Evolutionary conservation across 1,139 yeast species (phyloP).

Genomic region (Casaregolazyma lundiana): DNA sequence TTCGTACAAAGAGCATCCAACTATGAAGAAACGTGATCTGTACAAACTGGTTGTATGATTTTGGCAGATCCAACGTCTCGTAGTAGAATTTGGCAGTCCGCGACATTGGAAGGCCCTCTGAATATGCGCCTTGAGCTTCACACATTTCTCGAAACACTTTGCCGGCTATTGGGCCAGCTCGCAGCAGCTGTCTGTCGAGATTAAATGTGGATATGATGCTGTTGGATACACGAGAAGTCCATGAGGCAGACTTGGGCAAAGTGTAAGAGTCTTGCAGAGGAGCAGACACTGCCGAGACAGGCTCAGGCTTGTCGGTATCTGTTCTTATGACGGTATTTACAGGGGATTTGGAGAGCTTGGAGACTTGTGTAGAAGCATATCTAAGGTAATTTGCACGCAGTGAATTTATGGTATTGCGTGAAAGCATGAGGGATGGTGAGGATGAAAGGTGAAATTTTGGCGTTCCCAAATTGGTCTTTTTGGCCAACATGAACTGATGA

Average conservation of each 20-base stretch:
- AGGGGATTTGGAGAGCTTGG: background rate
- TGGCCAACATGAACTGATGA: too few species aligned
- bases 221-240: constrained; percentile 51
- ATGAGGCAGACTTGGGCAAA: constrained; percentile 7
- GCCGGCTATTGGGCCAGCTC: constrained; percentile 95
- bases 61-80: constrained; percentile 74
- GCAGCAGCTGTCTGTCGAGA: constrained; percentile 84
- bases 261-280: constrained; percentile 6
- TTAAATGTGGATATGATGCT: constrained; percentile 58
- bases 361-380: background rate
- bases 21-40: constrained; percentile 86
- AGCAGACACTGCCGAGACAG: constrained; percentile 4
- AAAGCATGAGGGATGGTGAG: background rate
- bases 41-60: constrained; percentile 90
- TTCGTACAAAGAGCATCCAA: constrained; percentile 90
- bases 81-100: constrained; percentile 42
- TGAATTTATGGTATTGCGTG: too few species aligned
- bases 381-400: background rate
- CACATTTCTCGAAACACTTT: constrained; percentile 81
- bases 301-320: background rate
- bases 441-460: background rate
- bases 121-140: constrained; percentile 70
- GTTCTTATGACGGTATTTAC: background rate
- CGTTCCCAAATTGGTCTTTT: too few species aligned
- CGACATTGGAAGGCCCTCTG: constrained; percentile 19